These are phyloP conservation scores for Saccharomyces mikatae DNA, from an alignment of 805 yeast genomes.

Conservation along the genomic window DNA sequence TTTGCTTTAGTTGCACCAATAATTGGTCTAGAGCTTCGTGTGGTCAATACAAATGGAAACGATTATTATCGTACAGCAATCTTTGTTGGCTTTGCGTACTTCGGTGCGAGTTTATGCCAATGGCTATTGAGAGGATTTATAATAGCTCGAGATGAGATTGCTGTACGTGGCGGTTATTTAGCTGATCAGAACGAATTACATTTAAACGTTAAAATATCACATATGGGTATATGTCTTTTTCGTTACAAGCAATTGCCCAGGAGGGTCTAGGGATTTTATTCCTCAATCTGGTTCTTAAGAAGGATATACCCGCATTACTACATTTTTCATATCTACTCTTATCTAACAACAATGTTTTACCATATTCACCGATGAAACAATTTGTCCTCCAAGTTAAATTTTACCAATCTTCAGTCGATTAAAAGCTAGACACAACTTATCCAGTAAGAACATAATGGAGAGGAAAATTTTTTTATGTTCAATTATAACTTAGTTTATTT, in stretches of 20 bases:
- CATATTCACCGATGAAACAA: too few relatives aligned
- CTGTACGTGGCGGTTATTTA: constrained; percentile 18
- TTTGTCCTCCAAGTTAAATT: too few relatives aligned
- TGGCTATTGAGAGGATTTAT: constrained; percentile 48
- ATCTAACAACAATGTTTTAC: too few relatives aligned
- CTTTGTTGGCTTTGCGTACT: constrained; percentile 50
- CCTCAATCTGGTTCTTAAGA: too few relatives aligned
- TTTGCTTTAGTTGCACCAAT: constrained; percentile 52
- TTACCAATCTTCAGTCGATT: too few relatives aligned
- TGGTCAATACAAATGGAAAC: constrained; percentile 17
- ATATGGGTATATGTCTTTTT: constrained; percentile 5
- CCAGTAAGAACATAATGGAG: too few relatives aligned
- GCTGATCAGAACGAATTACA: constrained; percentile 25
- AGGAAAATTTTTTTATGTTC: too few relatives aligned
- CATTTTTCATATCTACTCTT: too few relatives aligned
- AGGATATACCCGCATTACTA: too few relatives aligned
- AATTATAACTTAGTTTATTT: too few relatives aligned
- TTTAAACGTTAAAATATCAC: constrained; percentile 8
- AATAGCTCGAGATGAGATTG: constrained; percentile 39
- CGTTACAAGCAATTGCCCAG: constrained; percentile 4
- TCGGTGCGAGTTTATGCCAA: constrained; percentile 37
- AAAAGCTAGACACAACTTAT: too few relatives aligned
- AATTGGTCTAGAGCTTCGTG: constrained; percentile 47
- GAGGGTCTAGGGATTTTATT: neutral
- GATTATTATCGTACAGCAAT: constrained; percentile 48